Evolutionary conservation across 192 early-diverging fungal genomes (phyloP).

Genomic region (Coemansia sp.): DNA sequence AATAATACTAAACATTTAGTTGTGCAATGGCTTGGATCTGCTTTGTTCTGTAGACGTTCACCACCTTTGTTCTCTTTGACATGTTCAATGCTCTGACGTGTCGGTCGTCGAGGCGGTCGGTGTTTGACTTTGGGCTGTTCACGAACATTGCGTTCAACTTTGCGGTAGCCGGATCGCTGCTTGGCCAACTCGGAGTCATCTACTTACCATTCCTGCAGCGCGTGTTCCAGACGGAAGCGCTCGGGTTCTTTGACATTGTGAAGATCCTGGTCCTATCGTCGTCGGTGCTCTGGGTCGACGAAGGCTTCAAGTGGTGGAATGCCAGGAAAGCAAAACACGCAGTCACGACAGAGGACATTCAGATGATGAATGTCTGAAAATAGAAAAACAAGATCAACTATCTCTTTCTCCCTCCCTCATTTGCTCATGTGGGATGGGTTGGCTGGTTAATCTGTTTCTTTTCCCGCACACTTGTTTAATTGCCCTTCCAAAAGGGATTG

Average conservation of each 20-base stretch:
- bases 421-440: background rate
- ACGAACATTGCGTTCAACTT: constrained; percentile 90
- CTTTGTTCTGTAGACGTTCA: constrained; percentile 76
- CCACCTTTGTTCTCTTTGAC: constrained; percentile 94
- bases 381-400: constrained; percentile 1
- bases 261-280: constrained; percentile 72
- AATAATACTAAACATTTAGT: too few species aligned
- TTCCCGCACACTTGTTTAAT: background rate
- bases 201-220: constrained; percentile 87
- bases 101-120: constrained; percentile 81
- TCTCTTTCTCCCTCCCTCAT: constrained; percentile 1
- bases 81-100: constrained; percentile 95
- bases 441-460: background rate
- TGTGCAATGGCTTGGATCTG: background rate
- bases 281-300: constrained; percentile 84
- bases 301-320: constrained; percentile 73
- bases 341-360: constrained; percentile 46
- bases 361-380: constrained; percentile 43
- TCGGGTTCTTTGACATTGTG: constrained; percentile 73
- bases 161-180: constrained; percentile 75
- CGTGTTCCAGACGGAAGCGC: constrained; percentile 91
- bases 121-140: constrained; percentile 79
- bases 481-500: background rate
- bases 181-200: constrained; percentile 87
- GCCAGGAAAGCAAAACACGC: constrained; percentile 17